These are phyloP conservation scores for Aspergillus sp. DNA, from an alignment of 2,329 filamentous ascomycete genomes.

Conservation along the genomic window DNA sequence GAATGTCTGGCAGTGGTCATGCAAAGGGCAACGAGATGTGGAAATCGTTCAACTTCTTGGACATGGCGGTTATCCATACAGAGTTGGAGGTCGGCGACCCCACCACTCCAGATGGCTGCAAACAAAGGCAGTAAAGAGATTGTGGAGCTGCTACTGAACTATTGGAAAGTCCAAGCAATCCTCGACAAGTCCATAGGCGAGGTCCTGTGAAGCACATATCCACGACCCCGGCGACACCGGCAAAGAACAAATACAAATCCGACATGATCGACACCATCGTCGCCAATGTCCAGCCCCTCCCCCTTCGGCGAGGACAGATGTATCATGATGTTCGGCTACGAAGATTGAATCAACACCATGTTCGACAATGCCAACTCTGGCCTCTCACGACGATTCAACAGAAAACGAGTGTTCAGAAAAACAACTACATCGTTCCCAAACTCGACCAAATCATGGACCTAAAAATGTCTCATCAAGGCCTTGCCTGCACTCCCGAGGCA, in stretches of 20 bases:
- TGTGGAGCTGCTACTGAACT: neutral
- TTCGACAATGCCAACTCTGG: slow-evolving; percentile 13
- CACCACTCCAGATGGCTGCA: too few relatives aligned
- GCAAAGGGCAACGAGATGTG: too few relatives aligned
- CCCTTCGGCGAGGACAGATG: slow-evolving; percentile 3
- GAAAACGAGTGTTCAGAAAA: neutral
- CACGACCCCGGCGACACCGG: neutral
- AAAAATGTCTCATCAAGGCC: neutral
- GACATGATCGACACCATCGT: neutral
- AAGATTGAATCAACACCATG: slow-evolving; percentile 4
- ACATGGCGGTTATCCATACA: too few relatives aligned
- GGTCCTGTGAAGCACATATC: neutral
- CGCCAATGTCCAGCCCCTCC: neutral
- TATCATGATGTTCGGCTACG: slow-evolving; percentile 2
- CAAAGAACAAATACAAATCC: neutral
- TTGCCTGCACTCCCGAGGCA: neutral
- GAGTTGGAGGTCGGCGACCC: too few relatives aligned
- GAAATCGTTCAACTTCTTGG: too few relatives aligned
- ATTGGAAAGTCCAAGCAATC: neutral
- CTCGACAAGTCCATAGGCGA: neutral
- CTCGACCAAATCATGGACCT: neutral
- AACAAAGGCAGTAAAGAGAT: too few relatives aligned
- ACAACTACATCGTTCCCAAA: neutral
- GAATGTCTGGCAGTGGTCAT: too few relatives aligned
- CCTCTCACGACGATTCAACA: slow-evolving; percentile 1